A percentile compares a stretch with the other conserved stretches of the same genome.
Evolutionary conservation across 129 eudicot species (phyloP).

Genomic region (Lonicera japonica): DNA sequence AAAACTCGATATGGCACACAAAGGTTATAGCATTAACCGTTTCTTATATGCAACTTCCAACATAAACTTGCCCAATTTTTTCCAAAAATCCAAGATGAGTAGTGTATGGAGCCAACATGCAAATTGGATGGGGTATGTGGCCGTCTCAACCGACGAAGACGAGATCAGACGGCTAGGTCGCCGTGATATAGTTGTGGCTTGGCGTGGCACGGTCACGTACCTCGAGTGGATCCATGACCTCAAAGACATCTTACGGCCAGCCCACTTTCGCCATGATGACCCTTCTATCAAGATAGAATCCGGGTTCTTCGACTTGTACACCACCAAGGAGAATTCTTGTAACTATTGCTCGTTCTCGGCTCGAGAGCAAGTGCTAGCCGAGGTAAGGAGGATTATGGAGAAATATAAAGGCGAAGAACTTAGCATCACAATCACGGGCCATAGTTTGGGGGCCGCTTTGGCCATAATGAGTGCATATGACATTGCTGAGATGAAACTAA

Average conservation of each 20-base stretch:
- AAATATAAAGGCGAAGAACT: constrained; percentile 42
- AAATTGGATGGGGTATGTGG: constrained; percentile 83
- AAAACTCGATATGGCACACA: constrained; percentile 39
- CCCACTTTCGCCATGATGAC: constrained; percentile 53
- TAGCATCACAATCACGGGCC: constrained; percentile 71
- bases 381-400: constrained; percentile 39
- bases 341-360: constrained; percentile 63
- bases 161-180: constrained; percentile 56
- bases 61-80: constrained; percentile 63
- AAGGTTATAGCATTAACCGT: constrained; percentile 47
- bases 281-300: constrained; percentile 62
- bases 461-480: constrained; percentile 66
- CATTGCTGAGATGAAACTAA: constrained; percentile 57
- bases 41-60: constrained; percentile 68
- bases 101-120: constrained; percentile 80
- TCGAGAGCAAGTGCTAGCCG: constrained; percentile 65
- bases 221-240: constrained; percentile 80
- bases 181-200: constrained; percentile 55
- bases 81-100: constrained; percentile 45
- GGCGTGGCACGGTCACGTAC: constrained; percentile 81
- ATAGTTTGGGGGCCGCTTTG: constrained; percentile 71
- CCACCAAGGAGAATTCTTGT: constrained; percentile 49
- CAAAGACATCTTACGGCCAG: constrained; percentile 61
- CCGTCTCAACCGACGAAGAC: constrained; percentile 42
- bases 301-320: constrained; percentile 71